Conservation (phyloP, 371 early-diverging fungal species). For the Rhizopus delemar region DNA sequence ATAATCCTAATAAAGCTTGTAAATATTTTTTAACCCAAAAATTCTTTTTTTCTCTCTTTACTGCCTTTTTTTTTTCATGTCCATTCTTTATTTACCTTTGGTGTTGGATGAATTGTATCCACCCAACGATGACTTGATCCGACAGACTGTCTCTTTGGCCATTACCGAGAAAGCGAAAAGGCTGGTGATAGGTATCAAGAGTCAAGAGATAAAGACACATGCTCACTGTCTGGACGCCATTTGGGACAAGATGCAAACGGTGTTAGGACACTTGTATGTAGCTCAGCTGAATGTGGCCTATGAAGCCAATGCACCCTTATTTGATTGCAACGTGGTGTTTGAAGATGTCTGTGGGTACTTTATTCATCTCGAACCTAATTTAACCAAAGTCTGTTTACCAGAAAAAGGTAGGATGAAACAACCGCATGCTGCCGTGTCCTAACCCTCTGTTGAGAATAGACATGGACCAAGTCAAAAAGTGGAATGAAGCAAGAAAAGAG, state of each 20-base stretch:
- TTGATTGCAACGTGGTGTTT: constrained; percentile 41
- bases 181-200: constrained; percentile 15
- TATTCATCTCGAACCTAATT: constrained; percentile 21
- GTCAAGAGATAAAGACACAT: constrained; percentile 20
- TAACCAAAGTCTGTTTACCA: constrained; percentile 19
- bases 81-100: neutral
- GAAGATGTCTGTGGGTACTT: constrained; percentile 36
- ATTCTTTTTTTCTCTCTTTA: neutral
- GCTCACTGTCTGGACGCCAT: constrained; percentile 16
- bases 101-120: neutral
- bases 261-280: constrained; percentile 38
- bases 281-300: constrained; percentile 32
- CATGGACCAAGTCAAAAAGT: neutral
- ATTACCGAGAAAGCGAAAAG: constrained; percentile 5
- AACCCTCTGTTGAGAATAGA: constrained; percentile 3
- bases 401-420: constrained; percentile 18
- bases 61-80: neutral
- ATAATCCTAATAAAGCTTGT: no score
- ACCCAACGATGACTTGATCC: neutral
- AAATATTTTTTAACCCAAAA: no score
- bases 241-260: constrained; percentile 38
- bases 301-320: constrained; percentile 28
- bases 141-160: constrained; percentile 10
- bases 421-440: no score
- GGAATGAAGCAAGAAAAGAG: constrained; percentile 16